Evolutionary conservation across 495 filamentous ascomycete genomes (phyloP).

Genomic region (Barbatosphaeria neglecta): DNA sequence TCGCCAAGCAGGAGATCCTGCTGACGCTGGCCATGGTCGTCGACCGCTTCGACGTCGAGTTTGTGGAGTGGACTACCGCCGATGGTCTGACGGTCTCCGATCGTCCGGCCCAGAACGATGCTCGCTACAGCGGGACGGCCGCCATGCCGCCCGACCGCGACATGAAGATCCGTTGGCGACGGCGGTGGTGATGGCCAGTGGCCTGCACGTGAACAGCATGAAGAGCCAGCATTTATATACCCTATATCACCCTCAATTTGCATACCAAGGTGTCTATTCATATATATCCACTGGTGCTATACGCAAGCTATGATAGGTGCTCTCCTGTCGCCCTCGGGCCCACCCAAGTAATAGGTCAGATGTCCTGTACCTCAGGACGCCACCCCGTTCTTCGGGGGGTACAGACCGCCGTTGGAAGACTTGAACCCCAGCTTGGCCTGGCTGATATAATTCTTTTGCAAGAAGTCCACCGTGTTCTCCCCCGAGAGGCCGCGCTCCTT

Average conservation of each 20-base stretch:
- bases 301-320: too few species aligned
- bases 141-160: constrained; percentile 21
- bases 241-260: too few species aligned
- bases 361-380: too few species aligned
- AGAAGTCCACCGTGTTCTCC: constrained; percentile 23
- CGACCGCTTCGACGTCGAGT: constrained; percentile 40
- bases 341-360: too few species aligned
- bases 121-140: constrained; percentile 8
- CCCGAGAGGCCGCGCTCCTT: constrained; percentile 20
- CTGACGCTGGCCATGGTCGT: constrained; percentile 36
- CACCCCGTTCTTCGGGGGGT: too few species aligned
- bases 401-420: neutral
- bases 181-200: neutral
- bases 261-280: too few species aligned
- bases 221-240: too few species aligned
- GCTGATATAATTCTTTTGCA: constrained; percentile 20
- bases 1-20: constrained; percentile 40
- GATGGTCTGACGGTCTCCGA: constrained; percentile 11
- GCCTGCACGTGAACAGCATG: too few species aligned
- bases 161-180: constrained; percentile 14
- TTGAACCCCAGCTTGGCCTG: neutral
- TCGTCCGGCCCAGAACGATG: constrained; percentile 8
- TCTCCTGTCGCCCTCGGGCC: too few species aligned
- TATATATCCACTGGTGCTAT: too few species aligned
- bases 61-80: constrained; percentile 14